Conservation (phyloP, 768 basidiomycete genomes). For the Sarcodon aspratus region DNA sequence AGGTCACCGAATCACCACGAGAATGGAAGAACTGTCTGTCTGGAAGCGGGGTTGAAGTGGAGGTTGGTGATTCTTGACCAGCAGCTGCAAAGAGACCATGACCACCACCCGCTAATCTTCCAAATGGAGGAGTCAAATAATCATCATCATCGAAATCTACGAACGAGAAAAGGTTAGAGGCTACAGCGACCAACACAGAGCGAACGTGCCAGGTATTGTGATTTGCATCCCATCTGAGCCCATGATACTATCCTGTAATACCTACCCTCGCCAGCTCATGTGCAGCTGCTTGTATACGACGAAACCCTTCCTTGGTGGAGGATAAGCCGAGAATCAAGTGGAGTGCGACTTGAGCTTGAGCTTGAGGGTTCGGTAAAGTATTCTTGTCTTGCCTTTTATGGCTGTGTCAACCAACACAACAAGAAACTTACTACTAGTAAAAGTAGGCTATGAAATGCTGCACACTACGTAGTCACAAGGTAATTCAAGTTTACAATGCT, state of each 20-base stretch:
- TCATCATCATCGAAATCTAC: conserved; percentile 78
- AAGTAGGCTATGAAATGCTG: background rate
- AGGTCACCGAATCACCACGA: conserved; percentile 69
- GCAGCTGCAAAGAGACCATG: conserved; percentile 15
- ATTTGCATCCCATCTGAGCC: conserved; percentile 30
- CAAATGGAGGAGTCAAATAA: conserved; percentile 62
- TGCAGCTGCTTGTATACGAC: too few relatives aligned
- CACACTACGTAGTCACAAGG: background rate
- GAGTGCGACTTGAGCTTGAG: background rate
- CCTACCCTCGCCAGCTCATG: too few relatives aligned
- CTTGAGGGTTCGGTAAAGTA: background rate
- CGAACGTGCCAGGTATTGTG: conserved; percentile 30
- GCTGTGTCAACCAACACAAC: background rate
- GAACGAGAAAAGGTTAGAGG: background rate
- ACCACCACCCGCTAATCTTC: conserved; percentile 34
- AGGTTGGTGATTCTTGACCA: conserved; percentile 58
- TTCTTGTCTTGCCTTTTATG: background rate
- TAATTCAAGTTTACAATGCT: conserved; percentile 6
- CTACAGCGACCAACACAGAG: background rate
- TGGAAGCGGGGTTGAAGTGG: conserved; percentile 35
- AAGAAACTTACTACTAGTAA: background rate
- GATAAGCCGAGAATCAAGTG: too few relatives aligned
- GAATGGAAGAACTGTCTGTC: conserved; percentile 59
- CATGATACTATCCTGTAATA: too few relatives aligned
- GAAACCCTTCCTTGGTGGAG: too few relatives aligned